These are phyloP conservation scores for Fusarium sterilihyphosum DNA, from an alignment of 2,329 filamentous ascomycete genomes.

Conservation along the genomic window DNA sequence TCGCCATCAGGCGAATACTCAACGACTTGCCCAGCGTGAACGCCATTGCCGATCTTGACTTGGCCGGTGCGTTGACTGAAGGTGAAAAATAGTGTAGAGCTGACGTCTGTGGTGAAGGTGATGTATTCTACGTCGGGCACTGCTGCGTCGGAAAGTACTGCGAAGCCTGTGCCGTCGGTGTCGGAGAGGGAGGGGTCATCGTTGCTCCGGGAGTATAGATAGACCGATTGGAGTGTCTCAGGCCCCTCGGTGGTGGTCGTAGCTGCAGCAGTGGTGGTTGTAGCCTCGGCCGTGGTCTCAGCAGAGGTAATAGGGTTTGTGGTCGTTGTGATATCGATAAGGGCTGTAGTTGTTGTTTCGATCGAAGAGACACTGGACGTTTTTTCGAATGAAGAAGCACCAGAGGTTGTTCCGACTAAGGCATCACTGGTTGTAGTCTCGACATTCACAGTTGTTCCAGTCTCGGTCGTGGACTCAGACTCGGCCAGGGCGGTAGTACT, in stretches of 20 bases:
- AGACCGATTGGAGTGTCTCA: rapidly evolving
- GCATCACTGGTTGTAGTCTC: background rate
- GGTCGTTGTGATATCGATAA: background rate
- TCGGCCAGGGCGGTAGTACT: too few relatives aligned
- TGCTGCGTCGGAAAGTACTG: too few relatives aligned
- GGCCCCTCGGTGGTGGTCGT: background rate
- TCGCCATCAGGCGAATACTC: too few relatives aligned
- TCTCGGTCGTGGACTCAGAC: too few relatives aligned
- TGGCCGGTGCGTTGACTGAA: background rate
- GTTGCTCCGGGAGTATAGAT: rapidly evolving
- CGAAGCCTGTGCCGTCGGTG: background rate
- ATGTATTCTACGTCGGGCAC: too few relatives aligned
- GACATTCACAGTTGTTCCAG: background rate
- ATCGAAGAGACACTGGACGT: rapidly evolving
- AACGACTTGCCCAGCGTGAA: background rate
- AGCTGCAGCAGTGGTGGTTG: background rate
- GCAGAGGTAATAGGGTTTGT: rapidly evolving
- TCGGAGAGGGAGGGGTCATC: rapidly evolving
- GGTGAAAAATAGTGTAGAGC: background rate
- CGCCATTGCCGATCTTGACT: background rate
- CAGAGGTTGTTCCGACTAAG: too few relatives aligned
- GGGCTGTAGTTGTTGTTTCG: background rate
- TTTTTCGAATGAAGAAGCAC: too few relatives aligned
- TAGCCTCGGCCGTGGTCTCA: background rate
- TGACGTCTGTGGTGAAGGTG: background rate